Conservation (phyloP, 2,329 filamentous ascomycete species). For the Penicillium sp. region DNA sequence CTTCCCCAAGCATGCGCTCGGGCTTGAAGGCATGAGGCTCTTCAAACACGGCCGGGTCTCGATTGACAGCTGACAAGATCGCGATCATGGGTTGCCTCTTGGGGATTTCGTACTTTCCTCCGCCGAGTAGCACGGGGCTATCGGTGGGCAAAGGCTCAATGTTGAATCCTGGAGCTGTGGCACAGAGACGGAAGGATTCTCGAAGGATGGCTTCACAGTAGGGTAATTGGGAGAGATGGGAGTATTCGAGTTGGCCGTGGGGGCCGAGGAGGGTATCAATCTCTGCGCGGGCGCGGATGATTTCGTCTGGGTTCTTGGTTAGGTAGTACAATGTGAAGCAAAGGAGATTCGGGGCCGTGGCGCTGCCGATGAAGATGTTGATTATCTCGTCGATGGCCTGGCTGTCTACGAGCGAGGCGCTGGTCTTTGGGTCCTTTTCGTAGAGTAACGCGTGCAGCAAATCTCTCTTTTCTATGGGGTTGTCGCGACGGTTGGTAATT, state of each 20-base stretch:
- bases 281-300: slow-evolving; percentile 63
- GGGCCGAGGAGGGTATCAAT: slow-evolving; percentile 53
- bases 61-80: slow-evolving; percentile 58
- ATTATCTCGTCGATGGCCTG: slow-evolving; percentile 68
- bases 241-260: slow-evolving; percentile 11
- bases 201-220: slow-evolving; percentile 64
- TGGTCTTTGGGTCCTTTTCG: slow-evolving; percentile 61
- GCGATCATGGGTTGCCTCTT: slow-evolving; percentile 53
- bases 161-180: slow-evolving; percentile 58
- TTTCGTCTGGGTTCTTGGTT: slow-evolving; percentile 60
- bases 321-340: slow-evolving; percentile 66
- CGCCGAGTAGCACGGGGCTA: slow-evolving; percentile 52
- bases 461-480: slow-evolving; percentile 59
- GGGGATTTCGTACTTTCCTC: slow-evolving; percentile 61
- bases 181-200: slow-evolving; percentile 62
- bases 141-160: slow-evolving; percentile 53
- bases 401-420: slow-evolving; percentile 56
- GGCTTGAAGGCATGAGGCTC: slow-evolving; percentile 67
- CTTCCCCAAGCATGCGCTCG: slow-evolving; percentile 69
- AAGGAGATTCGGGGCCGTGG: slow-evolving; percentile 68
- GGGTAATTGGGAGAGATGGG: slow-evolving; percentile 41
- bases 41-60: slow-evolving; percentile 63
- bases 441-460: slow-evolving; percentile 61
- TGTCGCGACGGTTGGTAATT: slow-evolving; percentile 55
- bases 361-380: slow-evolving; percentile 64